Evolutionary conservation across 2,329 filamentous ascomycete genomes (phyloP).

Genomic region (Microcyclospora tardicrescens): DNA sequence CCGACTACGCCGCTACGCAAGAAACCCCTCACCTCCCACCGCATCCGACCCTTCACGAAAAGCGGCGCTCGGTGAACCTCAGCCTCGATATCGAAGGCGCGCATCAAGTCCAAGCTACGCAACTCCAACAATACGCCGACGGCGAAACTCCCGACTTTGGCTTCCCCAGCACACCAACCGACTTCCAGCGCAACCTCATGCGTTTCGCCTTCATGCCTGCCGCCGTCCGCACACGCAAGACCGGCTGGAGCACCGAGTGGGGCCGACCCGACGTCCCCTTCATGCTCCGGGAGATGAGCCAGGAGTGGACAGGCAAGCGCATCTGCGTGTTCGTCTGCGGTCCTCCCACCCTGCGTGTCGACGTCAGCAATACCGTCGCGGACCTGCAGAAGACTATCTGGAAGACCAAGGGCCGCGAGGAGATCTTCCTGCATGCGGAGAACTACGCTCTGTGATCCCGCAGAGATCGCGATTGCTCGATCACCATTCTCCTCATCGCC

Average conservation of each 20-base stretch:
- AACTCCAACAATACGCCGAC: conserved; percentile 7
- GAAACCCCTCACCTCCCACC: conserved; percentile 20
- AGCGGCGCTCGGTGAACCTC: conserved; percentile 30
- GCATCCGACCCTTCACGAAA: conserved; percentile 25
- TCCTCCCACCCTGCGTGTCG: conserved; percentile 72
- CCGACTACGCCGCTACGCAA: conserved; percentile 3
- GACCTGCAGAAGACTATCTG: conserved; percentile 71
- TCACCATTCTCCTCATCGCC: too few relatives aligned
- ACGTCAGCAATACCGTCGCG: conserved; percentile 77
- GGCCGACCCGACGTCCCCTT: conserved; percentile 77
- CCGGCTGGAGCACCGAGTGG: conserved; percentile 87
- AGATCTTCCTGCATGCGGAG: conserved; percentile 89
- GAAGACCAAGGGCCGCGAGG: conserved; percentile 64
- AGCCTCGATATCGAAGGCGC: conserved; percentile 32
- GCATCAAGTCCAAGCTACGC: conserved; percentile 22
- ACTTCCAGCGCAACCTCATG: conserved; percentile 81
- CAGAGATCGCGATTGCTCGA: too few relatives aligned
- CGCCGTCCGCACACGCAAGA: conserved; percentile 36
- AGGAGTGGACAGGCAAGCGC: conserved; percentile 63
- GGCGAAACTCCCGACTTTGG: conserved; percentile 37
- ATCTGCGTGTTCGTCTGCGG: conserved; percentile 91
- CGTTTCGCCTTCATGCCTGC: conserved; percentile 69
- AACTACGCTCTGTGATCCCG: conserved; percentile 67
- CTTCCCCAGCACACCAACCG: conserved; percentile 70
- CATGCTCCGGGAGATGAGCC: conserved; percentile 72